Evolutionary conservation across 2,329 filamentous ascomycete genomes (phyloP).

Genomic region (Davidsoniella neocaledoniae): DNA sequence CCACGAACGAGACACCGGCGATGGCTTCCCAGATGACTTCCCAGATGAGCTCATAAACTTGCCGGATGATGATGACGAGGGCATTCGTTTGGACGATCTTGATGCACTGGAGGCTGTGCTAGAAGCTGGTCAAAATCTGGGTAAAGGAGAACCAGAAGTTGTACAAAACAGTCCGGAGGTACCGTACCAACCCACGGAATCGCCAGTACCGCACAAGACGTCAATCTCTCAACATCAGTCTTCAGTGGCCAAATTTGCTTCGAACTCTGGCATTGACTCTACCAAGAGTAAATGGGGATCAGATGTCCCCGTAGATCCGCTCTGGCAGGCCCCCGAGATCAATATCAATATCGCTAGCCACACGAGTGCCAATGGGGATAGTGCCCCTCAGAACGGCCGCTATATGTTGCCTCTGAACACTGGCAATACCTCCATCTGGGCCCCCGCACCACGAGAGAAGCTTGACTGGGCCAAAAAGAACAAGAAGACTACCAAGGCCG

Average conservation of each 20-base stretch:
- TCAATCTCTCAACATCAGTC: not conserved
- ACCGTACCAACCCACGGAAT: not conserved
- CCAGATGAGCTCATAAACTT: constrained; percentile 12
- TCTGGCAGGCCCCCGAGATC: constrained; percentile 13
- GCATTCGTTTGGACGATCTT: constrained; percentile 20
- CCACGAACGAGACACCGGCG: constrained; percentile 32
- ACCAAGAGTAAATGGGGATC: constrained; percentile 1
- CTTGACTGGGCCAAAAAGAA: constrained; percentile 13
- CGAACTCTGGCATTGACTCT: not conserved
- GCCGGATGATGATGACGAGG: constrained; percentile 21
- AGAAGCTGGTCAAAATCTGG: not conserved
- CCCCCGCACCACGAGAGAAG: constrained; percentile 16
- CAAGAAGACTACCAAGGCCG: not conserved
- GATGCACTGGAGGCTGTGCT: constrained; percentile 4
- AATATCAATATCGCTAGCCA: constrained; percentile 12
- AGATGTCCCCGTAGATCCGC: constrained; percentile 6
- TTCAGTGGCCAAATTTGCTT: not conserved
- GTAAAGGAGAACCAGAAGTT: not conserved
- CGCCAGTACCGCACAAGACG: not conserved
- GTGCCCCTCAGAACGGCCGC: constrained; percentile 16
- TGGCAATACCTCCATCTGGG: constrained; percentile 21
- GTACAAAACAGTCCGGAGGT: too few relatives aligned
- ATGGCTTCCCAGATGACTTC: constrained; percentile 15
- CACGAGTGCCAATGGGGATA: constrained; percentile 12
- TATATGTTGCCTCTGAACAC: constrained; percentile 20